Base-by-base conservation (phyloP, 352 stramenopile species). In the Globisporangium acanthophoron region DNA sequence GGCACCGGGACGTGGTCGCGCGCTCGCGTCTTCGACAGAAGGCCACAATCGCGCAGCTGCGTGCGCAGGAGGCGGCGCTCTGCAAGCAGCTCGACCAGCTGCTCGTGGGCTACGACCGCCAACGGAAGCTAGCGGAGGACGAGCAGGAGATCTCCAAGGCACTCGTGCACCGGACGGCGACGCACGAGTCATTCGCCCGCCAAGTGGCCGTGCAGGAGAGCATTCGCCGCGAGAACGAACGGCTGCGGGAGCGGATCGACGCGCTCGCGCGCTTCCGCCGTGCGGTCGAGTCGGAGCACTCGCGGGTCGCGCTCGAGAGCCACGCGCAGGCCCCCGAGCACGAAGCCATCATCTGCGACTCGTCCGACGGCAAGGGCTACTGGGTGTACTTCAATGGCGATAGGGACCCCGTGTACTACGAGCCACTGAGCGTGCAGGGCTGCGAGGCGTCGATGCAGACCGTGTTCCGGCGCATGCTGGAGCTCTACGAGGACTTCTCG, bases 1-100 rank as follows among this genome's bases (percentile, higher is more conserved):
- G 59, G 20, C 70, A 78, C 51, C 74, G 71, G 20, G 70, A 71
- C 29, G 66, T 78, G 6, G 70, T 78, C 35, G 70, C 70, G 6
- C 64, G 70, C 8, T 67, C 70, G 11, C 52, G 70, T 35, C 62
- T 71, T 47, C 58, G 65, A 31, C 67, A 66, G 33, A 78, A 73
- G 47, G 24, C 39, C 31, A 35, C 31, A 9, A 9, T 35, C 5
- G 31, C 31, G 31, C 31, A 35, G 31, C 31, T 35, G 31, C 31
- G 31, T 9, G 31, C 31, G 8, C 31, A 35, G 31, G 31, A 35
- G 31, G 31, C 5, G 8, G 31, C 31, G 31, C 31, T 35, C 8
- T 9, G 31, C 5, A 9, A 35, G 31, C 31, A 35, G 31, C 31
- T 35, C 31, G 31, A 35, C 5, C 31, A 35, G 31, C 31, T 35